Conservation (phyloP, 129 eudicot species). For the Flaveria linearis region DNA sequence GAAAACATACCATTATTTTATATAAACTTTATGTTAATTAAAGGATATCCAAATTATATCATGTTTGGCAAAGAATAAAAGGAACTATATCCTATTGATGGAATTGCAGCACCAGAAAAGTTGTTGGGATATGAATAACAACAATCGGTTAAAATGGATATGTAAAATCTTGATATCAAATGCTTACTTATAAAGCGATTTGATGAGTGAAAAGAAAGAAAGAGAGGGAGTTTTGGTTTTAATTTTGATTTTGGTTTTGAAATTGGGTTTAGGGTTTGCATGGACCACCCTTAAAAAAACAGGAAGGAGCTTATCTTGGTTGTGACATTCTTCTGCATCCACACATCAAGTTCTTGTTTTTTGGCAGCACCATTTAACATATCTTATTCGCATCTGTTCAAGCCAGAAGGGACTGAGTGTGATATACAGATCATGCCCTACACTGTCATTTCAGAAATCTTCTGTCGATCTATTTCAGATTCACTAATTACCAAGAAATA, state of each 20-base stretch:
- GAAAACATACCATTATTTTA: too few relatives aligned
- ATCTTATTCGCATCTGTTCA: conserved; percentile 18
- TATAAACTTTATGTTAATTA: background rate
- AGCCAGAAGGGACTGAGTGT: conserved; percentile 40
- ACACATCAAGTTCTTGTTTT: conserved; percentile 35
- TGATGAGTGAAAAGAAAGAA: background rate
- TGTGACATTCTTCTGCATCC: conserved; percentile 36
- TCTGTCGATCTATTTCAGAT: conserved; percentile 11
- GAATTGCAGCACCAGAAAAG: conserved; percentile 32
- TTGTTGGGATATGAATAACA: conserved; percentile 35
- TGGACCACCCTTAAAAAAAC: conserved; percentile 39
- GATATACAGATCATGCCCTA: conserved; percentile 34
- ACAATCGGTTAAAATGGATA: conserved; percentile 27
- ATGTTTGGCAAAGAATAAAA: background rate
- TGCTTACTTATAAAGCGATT: conserved; percentile 1
- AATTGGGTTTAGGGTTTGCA: conserved; percentile 22
- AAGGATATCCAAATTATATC: background rate
- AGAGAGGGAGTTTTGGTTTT: background rate
- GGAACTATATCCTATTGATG: conserved; percentile 25
- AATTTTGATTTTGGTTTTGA: conserved; percentile 15
- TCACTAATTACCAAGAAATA: conserved; percentile 1
- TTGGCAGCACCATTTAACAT: conserved; percentile 15
- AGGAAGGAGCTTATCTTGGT: conserved; percentile 24
- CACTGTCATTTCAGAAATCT: conserved; percentile 26
- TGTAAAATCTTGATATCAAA: conserved; percentile 20